Percentiles rank a stretch among this genome's conserved stretches.
Evolutionary conservation across 1,284 basidiomycete genomes (phyloP).

Genomic region (Blastosporella zonata): DNA sequence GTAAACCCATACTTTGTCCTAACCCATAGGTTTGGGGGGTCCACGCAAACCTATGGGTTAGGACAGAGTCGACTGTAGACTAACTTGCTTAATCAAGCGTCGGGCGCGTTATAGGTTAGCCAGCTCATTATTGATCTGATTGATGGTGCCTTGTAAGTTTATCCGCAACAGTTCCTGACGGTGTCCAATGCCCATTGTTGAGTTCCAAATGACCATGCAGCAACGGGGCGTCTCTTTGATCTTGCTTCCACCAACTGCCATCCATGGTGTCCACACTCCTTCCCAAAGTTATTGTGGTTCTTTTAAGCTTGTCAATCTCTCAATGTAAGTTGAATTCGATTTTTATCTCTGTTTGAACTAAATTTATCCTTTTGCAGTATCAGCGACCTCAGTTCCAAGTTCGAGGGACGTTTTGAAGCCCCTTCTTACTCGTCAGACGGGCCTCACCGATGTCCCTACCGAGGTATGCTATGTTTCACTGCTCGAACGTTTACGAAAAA

Average conservation of each 20-base stretch:
- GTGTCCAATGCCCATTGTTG: too few relatives aligned
- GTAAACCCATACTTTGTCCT: too few relatives aligned
- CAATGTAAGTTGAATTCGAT: neutral
- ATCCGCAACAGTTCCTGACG: neutral
- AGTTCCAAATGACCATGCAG: too few relatives aligned
- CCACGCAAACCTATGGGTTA: too few relatives aligned
- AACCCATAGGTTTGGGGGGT: too few relatives aligned
- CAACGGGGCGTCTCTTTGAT: too few relatives aligned
- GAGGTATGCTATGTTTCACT: neutral
- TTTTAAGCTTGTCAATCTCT: neutral
- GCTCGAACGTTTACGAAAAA: neutral
- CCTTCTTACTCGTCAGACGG: constrained; percentile 7
- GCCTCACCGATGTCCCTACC: neutral
- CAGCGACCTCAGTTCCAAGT: neutral
- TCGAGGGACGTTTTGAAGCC: neutral
- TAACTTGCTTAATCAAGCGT: too few relatives aligned
- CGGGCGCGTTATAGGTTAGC: too few relatives aligned
- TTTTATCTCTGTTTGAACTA: neutral
- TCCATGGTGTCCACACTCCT: neutral
- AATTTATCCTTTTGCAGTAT: neutral
- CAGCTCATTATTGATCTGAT: too few relatives aligned
- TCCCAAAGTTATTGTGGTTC: neutral
- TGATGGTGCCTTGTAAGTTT: too few relatives aligned
- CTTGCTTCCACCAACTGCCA: neutral
- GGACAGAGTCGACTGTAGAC: too few relatives aligned